A percentile compares a stretch with the other conserved stretches of the same genome.
phyloP scores from a whole-genome alignment of 2,329 filamentous ascomycete species.

The Chaetomium sp. region DNA sequence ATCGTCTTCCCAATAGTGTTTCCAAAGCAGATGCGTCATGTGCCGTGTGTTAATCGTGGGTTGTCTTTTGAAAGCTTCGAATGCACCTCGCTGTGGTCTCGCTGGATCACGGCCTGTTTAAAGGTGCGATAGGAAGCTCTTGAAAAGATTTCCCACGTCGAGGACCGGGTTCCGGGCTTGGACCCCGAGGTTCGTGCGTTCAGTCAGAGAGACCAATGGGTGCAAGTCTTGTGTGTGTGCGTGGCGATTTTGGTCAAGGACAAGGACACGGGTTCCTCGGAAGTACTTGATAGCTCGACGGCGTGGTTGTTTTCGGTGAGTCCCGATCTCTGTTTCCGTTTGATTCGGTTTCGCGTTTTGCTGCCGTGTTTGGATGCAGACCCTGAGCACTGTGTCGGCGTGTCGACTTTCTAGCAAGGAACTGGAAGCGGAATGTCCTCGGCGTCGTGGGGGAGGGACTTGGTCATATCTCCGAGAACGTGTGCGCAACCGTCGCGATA shows the following conservation, averaged over 20 bases:
- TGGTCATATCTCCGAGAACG: slow-evolving; percentile 7
- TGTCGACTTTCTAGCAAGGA: not conserved
- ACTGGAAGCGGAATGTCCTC: not conserved
- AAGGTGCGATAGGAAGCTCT: slow-evolving; percentile 62
- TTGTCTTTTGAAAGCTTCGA: slow-evolving; percentile 38
- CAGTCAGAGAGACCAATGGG: slow-evolving; percentile 14
- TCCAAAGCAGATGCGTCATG: slow-evolving; percentile 96
- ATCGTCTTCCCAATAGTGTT: slow-evolving; percentile 96
- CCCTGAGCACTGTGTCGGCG: not conserved
- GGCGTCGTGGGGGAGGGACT: not conserved
- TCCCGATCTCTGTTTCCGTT: not conserved
- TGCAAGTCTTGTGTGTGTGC: slow-evolving; percentile 26
- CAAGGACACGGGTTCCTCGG: slow-evolving; percentile 27
- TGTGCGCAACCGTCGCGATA: slow-evolving; percentile 18
- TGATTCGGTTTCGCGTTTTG: not conserved
- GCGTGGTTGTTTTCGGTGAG: not conserved
- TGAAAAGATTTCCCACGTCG: slow-evolving; percentile 34
- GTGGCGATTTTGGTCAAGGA: slow-evolving; percentile 31
- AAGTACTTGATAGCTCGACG: slow-evolving; percentile 2
- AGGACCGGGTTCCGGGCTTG: slow-evolving; percentile 22
- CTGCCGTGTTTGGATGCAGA: not conserved
- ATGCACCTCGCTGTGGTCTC: slow-evolving; percentile 87
- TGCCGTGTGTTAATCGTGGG: slow-evolving; percentile 54
- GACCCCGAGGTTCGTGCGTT: slow-evolving; percentile 17
- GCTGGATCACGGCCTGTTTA: slow-evolving; percentile 86